Evolutionary conservation across 495 filamentous ascomycete genomes (phyloP).

Genomic region (Penicillium tannophilum): DNA sequence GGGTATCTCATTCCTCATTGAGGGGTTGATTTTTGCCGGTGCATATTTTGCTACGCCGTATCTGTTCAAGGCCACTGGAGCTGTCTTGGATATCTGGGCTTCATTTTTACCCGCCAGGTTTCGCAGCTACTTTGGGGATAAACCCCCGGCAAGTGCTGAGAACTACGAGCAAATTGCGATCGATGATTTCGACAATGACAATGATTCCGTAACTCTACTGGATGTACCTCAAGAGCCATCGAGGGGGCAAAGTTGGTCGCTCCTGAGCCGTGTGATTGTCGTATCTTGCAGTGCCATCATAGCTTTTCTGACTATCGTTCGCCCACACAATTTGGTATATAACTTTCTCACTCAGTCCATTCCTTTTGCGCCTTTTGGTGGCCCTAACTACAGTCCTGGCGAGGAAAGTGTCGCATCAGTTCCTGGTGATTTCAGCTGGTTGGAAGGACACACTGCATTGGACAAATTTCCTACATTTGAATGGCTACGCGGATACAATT

Average conservation of each 20-base stretch:
- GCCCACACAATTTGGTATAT: conserved; percentile 16
- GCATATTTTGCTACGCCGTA: conserved; percentile 20
- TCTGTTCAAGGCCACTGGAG: conserved; percentile 11
- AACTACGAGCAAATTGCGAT: conserved; percentile 20
- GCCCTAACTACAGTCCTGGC: conserved; percentile 1
- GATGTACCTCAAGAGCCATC: conserved; percentile 4
- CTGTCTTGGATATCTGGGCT: conserved; percentile 13
- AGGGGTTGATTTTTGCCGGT: conserved; percentile 4
- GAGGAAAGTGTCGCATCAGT: conserved; percentile 1
- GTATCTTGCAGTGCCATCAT: conserved; percentile 2
- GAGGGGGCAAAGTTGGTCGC: conserved; percentile 1
- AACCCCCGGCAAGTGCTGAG: conserved; percentile 2
- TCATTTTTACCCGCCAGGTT: conserved; percentile 8
- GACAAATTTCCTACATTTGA: conserved; percentile 19
- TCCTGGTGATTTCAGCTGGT: conserved; percentile 11
- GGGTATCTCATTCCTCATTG: conserved; percentile 8
- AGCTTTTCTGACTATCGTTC: conserved; percentile 15
- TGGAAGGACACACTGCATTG: conserved; percentile 15
- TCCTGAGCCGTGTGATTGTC: conserved; percentile 6
- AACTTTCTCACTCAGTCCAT: conserved; percentile 18
- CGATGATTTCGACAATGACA: conserved; percentile 17
- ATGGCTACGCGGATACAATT: conserved; percentile 13
- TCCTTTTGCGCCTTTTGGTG: conserved; percentile 19
- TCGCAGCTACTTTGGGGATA: conserved; percentile 5
- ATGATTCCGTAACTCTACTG: conserved; percentile 11